A percentile compares a stretch with the other conserved stretches of the same genome.
These are phyloP conservation scores for Colletotrichum plurivorum DNA, from an alignment of 2,329 filamentous ascomycete genomes.

Conservation along the genomic window DNA sequence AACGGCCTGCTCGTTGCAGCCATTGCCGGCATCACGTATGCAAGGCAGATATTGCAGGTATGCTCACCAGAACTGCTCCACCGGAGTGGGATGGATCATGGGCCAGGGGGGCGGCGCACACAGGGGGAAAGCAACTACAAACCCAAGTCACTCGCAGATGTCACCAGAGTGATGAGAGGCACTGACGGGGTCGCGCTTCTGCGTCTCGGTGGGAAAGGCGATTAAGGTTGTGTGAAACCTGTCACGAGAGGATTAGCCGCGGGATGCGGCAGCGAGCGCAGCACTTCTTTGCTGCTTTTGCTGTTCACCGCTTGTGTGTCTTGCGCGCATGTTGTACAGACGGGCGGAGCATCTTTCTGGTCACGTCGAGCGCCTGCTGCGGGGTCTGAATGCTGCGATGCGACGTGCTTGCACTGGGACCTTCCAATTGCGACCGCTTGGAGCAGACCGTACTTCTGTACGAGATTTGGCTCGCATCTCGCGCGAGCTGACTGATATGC, in stretches of 20 bases:
- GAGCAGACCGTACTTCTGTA: neutral
- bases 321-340: neutral
- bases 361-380: constrained; percentile 20
- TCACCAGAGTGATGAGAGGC: neutral
- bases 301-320: constrained; percentile 18
- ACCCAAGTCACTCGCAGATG: neutral
- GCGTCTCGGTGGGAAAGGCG: neutral
- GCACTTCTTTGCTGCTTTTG: neutral
- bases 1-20: constrained; percentile 26
- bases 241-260: neutral
- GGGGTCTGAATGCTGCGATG: constrained; percentile 11
- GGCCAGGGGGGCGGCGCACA: too few relatives aligned
- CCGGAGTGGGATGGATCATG: neutral
- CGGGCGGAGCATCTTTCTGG: neutral
- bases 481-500: too few relatives aligned
- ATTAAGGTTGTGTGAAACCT: constrained; percentile 14
- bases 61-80: constrained; percentile 26
- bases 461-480: too few relatives aligned
- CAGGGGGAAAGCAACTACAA: too few relatives aligned
- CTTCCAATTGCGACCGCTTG: constrained; percentile 1
- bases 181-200: constrained; percentile 16
- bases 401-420: constrained; percentile 6
- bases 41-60: constrained; percentile 30
- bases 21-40: constrained; percentile 30
- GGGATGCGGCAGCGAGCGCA: neutral